Conservation (phyloP, 2,329 filamentous ascomycete species). For the Aspergillus phoenicis region DNA sequence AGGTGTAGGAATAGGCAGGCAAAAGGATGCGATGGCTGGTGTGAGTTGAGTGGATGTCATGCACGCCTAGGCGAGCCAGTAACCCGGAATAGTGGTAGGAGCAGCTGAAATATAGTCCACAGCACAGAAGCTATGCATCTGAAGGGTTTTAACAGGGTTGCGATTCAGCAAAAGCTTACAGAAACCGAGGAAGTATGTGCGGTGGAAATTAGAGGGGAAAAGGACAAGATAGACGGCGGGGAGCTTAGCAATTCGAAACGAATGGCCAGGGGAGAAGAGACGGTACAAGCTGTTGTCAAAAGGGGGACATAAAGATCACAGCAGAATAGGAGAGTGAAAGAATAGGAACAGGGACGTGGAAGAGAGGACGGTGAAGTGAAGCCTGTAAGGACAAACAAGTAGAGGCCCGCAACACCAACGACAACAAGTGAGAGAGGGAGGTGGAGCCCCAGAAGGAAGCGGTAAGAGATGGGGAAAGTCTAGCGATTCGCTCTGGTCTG, state of each 20-base stretch:
- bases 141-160: background rate
- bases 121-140: background rate
- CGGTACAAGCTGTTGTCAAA: constrained; percentile 6
- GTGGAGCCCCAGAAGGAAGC: background rate
- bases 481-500: too few species aligned
- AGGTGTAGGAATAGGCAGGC: background rate
- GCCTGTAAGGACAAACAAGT: too few species aligned
- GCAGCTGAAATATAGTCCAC: background rate
- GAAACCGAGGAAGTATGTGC: background rate
- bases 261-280: background rate
- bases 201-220: background rate
- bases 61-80: background rate
- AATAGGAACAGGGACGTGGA: background rate
- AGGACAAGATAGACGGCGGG: background rate
- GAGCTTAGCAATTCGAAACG: background rate
- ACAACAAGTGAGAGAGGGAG: background rate
- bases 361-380: background rate
- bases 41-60: background rate
- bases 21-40: background rate
- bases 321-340: background rate
- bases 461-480: background rate
- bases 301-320: constrained; percentile 5
- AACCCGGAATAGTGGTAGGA: background rate
- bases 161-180: background rate
- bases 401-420: background rate